Evolutionary conservation across 257 asterid species (phyloP).

Genomic region (Gardenia jasminoides): DNA sequence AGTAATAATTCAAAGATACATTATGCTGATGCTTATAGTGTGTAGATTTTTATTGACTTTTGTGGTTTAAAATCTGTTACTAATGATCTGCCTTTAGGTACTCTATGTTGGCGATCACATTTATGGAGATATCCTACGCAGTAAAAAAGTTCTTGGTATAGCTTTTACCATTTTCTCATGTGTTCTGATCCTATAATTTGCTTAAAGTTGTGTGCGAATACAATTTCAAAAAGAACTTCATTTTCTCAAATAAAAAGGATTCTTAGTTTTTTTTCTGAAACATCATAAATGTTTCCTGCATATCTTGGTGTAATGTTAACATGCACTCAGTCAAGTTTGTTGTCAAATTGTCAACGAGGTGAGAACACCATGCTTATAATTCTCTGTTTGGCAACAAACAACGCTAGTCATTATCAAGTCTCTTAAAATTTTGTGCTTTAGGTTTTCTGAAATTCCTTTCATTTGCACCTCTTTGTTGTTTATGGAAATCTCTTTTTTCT

Average conservation of each 20-base stretch:
- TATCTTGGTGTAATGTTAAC: neutral
- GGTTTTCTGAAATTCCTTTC: neutral
- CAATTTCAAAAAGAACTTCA: neutral
- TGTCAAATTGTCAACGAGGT: neutral
- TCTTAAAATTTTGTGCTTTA: too few relatives aligned
- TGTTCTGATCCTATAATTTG: too few relatives aligned
- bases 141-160: conserved; percentile 92
- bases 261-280: neutral
- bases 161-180: conserved; percentile 6
- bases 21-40: neutral
- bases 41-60: neutral
- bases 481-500: neutral
- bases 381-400: neutral
- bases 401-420: too few relatives aligned
- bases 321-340: neutral
- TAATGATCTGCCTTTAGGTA: conserved; percentile 51
- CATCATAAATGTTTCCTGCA: neutral
- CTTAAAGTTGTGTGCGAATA: neutral
- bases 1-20: neutral
- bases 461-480: neutral
- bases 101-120: conserved; percentile 99
- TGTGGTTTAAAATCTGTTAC: conserved; percentile 3
- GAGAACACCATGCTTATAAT: neutral
- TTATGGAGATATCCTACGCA: conserved; percentile 94
- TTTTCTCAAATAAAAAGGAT: neutral